Conservation (phyloP, 192 early-diverging fungal genomes). For the Phycomyces nitens region DNA sequence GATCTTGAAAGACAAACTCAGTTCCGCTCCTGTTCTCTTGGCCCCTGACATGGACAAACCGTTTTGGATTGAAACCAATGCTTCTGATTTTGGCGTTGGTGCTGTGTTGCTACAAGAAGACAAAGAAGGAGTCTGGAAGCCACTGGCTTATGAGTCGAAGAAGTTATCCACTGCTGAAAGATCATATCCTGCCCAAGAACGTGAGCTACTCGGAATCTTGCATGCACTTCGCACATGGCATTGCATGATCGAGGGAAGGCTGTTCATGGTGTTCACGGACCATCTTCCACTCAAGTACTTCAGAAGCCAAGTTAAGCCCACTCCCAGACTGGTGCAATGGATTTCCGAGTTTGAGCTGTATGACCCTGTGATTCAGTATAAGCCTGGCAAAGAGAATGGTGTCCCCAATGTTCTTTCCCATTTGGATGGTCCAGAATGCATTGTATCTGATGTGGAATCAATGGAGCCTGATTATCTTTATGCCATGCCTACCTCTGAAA, state of each 20-base stretch:
- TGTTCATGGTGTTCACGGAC: conserved; percentile 1
- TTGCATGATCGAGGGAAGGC: conserved; percentile 5
- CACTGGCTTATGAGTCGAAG: conserved; percentile 32
- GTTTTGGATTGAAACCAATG: conserved; percentile 4
- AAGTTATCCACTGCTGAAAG: conserved; percentile 25
- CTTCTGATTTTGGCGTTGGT: conserved; percentile 5
- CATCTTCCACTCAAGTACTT: conserved; percentile 11
- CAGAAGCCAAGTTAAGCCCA: not conserved
- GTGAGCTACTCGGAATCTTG: conserved; percentile 9
- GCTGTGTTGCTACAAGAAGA: conserved; percentile 4
- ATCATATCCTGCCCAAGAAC: conserved; percentile 23
- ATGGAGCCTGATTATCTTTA: conserved; percentile 11
- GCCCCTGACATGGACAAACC: conserved; percentile 10
- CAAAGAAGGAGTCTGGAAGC: not conserved
- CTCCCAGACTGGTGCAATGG: conserved; percentile 3
- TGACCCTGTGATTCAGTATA: conserved; percentile 4
- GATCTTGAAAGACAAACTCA: not conserved
- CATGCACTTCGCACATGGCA: conserved; percentile 12
- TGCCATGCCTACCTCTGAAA: not conserved
- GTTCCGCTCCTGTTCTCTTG: not conserved
- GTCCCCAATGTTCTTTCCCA: conserved; percentile 5
- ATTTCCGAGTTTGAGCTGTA: conserved; percentile 5
- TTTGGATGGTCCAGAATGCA: not conserved
- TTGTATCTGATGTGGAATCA: not conserved
- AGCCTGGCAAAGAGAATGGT: conserved; percentile 4